These are phyloP conservation scores for Funneliformis mosseae DNA, from an alignment of 192 early-diverging fungal species.

Conservation along the genomic window DNA sequence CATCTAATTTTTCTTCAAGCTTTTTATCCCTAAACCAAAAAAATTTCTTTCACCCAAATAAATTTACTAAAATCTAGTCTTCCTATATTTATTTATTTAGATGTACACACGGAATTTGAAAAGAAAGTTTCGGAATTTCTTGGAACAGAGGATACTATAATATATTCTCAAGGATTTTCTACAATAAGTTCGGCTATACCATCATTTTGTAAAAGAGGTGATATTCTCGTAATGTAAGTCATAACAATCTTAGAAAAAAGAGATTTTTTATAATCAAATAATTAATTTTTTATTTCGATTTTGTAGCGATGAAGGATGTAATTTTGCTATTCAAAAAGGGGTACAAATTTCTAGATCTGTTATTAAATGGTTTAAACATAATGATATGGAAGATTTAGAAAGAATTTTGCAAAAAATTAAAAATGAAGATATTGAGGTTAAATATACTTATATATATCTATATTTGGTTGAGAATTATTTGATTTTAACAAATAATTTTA, in stretches of 20 bases:
- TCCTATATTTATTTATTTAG: constrained; percentile 40
- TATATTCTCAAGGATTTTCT: constrained; percentile 95
- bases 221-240: constrained; percentile 85
- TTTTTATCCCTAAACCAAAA: neutral
- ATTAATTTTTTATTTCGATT: neutral
- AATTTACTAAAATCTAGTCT: too few species aligned
- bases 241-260: constrained; percentile 4
- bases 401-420: constrained; percentile 78
- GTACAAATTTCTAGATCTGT: constrained; percentile 87
- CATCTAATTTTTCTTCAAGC: neutral
- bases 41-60: too few species aligned
- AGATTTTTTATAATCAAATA: neutral
- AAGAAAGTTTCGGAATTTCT: constrained; percentile 81
- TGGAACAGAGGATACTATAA: constrained; percentile 82
- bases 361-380: constrained; percentile 93
- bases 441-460: neutral
- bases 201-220: constrained; percentile 95
- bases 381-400: constrained; percentile 95
- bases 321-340: constrained; percentile 89
- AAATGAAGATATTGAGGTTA: constrained; percentile 59
- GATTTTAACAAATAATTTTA: neutral
- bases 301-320: constrained; percentile 82
- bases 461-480: neutral
- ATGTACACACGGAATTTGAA: constrained; percentile 96
- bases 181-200: constrained; percentile 91